phyloP scores from a whole-genome alignment of 495 filamentous ascomycete genomes.

The Tuber brumale region DNA sequence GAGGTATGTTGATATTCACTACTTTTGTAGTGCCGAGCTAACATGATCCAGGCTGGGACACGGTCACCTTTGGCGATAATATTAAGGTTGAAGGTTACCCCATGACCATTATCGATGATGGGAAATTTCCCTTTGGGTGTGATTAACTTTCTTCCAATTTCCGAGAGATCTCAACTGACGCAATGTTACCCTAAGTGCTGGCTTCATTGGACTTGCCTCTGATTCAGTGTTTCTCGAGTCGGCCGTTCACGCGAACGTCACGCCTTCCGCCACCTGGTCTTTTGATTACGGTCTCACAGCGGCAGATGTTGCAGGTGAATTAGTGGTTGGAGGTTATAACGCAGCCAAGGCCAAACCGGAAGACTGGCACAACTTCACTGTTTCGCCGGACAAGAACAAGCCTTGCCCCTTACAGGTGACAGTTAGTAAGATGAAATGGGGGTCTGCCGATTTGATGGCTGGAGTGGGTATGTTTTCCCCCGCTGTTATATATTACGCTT shows the following conservation, averaged over 20 bases:
- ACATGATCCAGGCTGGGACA: slow-evolving; percentile 30
- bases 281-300: slow-evolving; percentile 32
- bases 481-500: background rate
- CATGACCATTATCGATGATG: slow-evolving; percentile 26
- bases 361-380: slow-evolving; percentile 23
- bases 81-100: slow-evolving; percentile 18
- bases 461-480: slow-evolving; percentile 16
- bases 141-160: background rate
- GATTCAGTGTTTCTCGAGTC: slow-evolving; percentile 33
- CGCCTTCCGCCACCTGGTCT: slow-evolving; percentile 32
- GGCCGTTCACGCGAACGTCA: slow-evolving; percentile 11
- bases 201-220: slow-evolving; percentile 33
- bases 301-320: slow-evolving; percentile 15
- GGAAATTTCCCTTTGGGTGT: slow-evolving; percentile 37
- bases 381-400: slow-evolving; percentile 32
- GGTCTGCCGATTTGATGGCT: slow-evolving; percentile 24
- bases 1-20: slow-evolving; percentile 6
- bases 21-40: background rate
- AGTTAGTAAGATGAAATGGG: slow-evolving; percentile 32
- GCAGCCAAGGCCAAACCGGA: slow-evolving; percentile 20
- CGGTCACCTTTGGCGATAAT: slow-evolving; percentile 12
- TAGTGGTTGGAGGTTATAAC: slow-evolving; percentile 37
- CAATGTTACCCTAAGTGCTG: slow-evolving; percentile 18
- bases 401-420: slow-evolving; percentile 37
- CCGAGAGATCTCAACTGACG: slow-evolving; percentile 6